Evolutionary conservation across 2,329 filamentous ascomycete genomes (phyloP).

Genomic region (Ophiostoma montium): DNA sequence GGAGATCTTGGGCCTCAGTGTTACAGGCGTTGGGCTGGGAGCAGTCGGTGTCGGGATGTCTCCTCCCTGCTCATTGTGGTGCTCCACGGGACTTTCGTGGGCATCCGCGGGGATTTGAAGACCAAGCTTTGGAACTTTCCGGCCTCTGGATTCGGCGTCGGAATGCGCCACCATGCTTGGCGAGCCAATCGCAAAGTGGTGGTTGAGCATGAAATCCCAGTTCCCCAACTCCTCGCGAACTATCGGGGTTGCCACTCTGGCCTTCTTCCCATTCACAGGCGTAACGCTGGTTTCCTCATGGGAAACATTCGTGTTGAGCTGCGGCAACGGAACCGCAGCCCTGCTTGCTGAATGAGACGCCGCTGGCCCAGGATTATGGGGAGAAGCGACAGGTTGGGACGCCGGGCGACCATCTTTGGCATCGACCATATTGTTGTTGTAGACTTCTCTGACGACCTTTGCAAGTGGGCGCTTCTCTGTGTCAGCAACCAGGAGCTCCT

Average conservation of each 20-base stretch:
- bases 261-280: neutral
- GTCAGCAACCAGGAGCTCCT: conserved; percentile 55
- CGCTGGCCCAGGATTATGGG: neutral
- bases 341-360: neutral
- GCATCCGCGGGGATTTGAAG: neutral
- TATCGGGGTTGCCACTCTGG: neutral
- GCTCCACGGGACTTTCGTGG: neutral
- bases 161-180: neutral
- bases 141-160: neutral
- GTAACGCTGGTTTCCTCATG: neutral
- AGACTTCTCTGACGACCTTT: conserved; percentile 21
- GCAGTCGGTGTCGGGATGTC: conserved; percentile 21
- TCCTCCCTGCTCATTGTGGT: neutral
- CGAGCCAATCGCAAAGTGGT: too few species aligned
- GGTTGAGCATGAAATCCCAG: neutral
- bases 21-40: conserved; percentile 21
- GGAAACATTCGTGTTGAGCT: neutral
- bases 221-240: neutral
- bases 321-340: too few species aligned
- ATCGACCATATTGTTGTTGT: conserved; percentile 16
- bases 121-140: neutral
- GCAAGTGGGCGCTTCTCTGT: conserved; percentile 32
- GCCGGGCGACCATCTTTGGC: neutral
- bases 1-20: conserved; percentile 18
- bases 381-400: neutral